Conservation (phyloP, 1,284 basidiomycete species). For the Malassezia nana region DNA sequence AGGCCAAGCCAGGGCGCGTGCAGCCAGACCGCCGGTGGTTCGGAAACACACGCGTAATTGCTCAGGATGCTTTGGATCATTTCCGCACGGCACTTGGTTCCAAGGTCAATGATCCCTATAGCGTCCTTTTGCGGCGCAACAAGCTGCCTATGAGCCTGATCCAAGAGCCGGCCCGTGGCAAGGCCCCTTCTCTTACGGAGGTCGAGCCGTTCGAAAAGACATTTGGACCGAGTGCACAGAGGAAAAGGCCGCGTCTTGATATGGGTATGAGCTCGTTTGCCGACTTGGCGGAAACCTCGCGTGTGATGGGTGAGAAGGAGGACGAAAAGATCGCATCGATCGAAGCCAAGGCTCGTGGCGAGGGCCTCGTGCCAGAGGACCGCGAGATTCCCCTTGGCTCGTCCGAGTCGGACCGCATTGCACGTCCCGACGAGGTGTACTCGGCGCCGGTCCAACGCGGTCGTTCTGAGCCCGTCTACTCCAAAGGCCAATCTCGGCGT, state of each 20-base stretch:
- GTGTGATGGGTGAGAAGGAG: conserved; percentile 25
- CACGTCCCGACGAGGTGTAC: conserved; percentile 39
- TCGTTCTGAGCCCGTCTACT: conserved; percentile 44
- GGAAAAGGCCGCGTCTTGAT: conserved; percentile 46
- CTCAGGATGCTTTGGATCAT: conserved; percentile 53
- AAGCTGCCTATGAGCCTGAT: conserved; percentile 47
- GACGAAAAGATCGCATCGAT: conserved; percentile 30
- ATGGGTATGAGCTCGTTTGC: conserved; percentile 36
- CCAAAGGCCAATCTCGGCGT: conserved; percentile 51
- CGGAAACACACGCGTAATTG: conserved; percentile 86
- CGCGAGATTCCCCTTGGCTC: conserved; percentile 39
- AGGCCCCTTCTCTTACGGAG: conserved; percentile 36
- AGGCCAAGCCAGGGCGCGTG: conserved; percentile 45
- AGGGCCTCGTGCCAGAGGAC: conserved; percentile 40
- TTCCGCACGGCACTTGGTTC: conserved; percentile 42
- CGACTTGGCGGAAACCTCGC: conserved; percentile 37
- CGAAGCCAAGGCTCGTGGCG: conserved; percentile 34
- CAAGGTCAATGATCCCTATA: conserved; percentile 44
- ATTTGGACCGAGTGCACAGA: conserved; percentile 44
- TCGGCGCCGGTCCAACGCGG: conserved; percentile 43
- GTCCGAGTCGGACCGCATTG: conserved; percentile 20
- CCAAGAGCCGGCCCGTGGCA: conserved; percentile 38
- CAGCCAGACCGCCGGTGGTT: conserved; percentile 48
- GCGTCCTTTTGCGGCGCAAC: conserved; percentile 41
- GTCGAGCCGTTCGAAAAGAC: conserved; percentile 43